These are phyloP conservation scores for Phytophthora pinifolia DNA, from an alignment of 352 stramenopile genomes.

Conservation along the genomic window DNA sequence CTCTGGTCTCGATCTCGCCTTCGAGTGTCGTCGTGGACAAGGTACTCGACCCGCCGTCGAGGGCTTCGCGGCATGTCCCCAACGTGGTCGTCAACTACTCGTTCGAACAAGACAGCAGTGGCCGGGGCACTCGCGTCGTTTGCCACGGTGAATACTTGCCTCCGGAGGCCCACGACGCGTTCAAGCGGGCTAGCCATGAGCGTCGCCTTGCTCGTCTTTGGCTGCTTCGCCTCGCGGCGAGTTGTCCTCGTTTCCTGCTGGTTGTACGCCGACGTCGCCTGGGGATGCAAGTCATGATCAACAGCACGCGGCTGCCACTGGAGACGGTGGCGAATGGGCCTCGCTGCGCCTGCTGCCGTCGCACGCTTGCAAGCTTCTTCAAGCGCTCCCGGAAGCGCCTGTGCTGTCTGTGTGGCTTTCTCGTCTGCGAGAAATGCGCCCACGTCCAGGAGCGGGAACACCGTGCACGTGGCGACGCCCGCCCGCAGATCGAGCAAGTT, in stretches of 20 bases:
- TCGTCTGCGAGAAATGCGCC: too few relatives aligned
- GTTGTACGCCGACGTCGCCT: too few relatives aligned
- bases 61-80: constrained; percentile 25
- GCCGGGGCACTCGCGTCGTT: constrained; percentile 35
- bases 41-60: not conserved
- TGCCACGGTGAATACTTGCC: constrained; percentile 46
- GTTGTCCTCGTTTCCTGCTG: constrained; percentile 37
- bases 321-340: too few relatives aligned
- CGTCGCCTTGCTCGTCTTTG: constrained; percentile 27
- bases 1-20: constrained; percentile 29
- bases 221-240: constrained; percentile 33
- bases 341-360: too few relatives aligned
- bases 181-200: constrained; percentile 30
- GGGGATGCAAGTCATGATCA: too few relatives aligned
- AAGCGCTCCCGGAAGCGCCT: too few relatives aligned
- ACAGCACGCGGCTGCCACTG: too few relatives aligned
- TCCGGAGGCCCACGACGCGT: constrained; percentile 21
- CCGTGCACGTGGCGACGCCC: too few relatives aligned
- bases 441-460: too few relatives aligned
- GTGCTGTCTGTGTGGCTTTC: too few relatives aligned
- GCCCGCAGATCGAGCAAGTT: constrained; percentile 39
- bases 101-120: constrained; percentile 40
- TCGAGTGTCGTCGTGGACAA: constrained; percentile 23
- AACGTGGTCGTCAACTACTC: constrained; percentile 47
- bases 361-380: too few relatives aligned